Evolutionary conservation across 2,329 filamentous ascomycete species (phyloP).

Genomic region (Diplodia seriata): DNA sequence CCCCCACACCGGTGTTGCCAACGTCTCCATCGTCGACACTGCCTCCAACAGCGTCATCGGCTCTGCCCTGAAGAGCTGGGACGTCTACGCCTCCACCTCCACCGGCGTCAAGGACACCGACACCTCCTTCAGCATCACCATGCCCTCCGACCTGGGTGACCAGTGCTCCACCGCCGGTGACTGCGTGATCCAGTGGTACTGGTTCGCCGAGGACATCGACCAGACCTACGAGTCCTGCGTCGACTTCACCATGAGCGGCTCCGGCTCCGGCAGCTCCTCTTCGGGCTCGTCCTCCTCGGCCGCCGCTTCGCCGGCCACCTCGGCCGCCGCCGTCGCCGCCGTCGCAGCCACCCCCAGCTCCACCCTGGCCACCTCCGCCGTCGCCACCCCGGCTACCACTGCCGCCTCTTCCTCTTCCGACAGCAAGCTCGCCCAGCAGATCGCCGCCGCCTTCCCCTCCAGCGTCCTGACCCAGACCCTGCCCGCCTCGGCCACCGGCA

Average conservation of each 20-base stretch:
- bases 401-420: slow-evolving; percentile 8
- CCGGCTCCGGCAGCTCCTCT: slow-evolving; percentile 40
- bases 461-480: slow-evolving; percentile 25
- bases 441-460: slow-evolving; percentile 24
- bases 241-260: slow-evolving; percentile 60
- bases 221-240: slow-evolving; percentile 71
- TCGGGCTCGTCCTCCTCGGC: slow-evolving; percentile 36
- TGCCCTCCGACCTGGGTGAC: slow-evolving; percentile 57
- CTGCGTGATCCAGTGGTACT: slow-evolving; percentile 68
- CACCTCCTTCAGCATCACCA: slow-evolving; percentile 60
- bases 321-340: slow-evolving; percentile 19
- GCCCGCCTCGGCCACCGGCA: slow-evolving; percentile 18
- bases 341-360: not conserved
- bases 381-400: slow-evolving; percentile 20
- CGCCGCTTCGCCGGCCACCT: slow-evolving; percentile 28
- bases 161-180: slow-evolving; percentile 58
- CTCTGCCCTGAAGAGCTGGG: slow-evolving; percentile 61
- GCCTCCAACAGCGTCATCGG: slow-evolving; percentile 61
- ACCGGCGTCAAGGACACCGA: slow-evolving; percentile 53
- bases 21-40: slow-evolving; percentile 65
- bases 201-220: slow-evolving; percentile 61
- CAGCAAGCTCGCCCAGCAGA: slow-evolving; percentile 9
- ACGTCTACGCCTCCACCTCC: slow-evolving; percentile 60
- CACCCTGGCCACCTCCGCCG: slow-evolving; percentile 26
- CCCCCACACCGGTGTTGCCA: slow-evolving; percentile 63